These are phyloP conservation scores for Oryza nivara DNA, from an alignment of 176 grass and related monocot species.

Conservation along the genomic window DNA sequence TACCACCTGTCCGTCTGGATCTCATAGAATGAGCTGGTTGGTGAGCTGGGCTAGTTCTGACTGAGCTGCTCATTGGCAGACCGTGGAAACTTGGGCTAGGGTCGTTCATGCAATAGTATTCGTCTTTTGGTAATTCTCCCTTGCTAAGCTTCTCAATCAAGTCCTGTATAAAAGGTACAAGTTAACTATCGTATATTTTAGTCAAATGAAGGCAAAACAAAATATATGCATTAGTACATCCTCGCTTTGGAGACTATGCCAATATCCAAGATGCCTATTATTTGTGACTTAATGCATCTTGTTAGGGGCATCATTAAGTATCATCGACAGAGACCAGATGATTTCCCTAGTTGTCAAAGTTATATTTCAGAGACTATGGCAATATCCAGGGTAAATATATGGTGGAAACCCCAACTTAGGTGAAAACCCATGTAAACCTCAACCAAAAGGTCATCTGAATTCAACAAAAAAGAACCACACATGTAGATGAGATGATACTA, in stretches of 20 bases:
- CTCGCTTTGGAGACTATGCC: background rate
- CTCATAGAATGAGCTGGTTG: constrained; percentile 74
- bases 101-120: constrained; percentile 89
- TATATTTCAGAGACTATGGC: background rate
- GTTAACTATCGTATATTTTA: constrained; percentile 1
- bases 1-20: constrained; percentile 67
- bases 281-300: too few species aligned
- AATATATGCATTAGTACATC: background rate
- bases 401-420: too few species aligned
- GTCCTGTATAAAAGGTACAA: constrained; percentile 51
- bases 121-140: constrained; percentile 87
- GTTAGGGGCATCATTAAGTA: too few species aligned
- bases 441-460: too few species aligned
- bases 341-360: background rate
- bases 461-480: too few species aligned
- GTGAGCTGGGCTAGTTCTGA: constrained; percentile 53
- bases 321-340: too few species aligned
- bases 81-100: constrained; percentile 77
- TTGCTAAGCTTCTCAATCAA: constrained; percentile 94
- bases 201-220: constrained; percentile 28
- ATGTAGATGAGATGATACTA: too few species aligned
- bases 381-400: too few species aligned
- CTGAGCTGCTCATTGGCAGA: constrained; percentile 50
- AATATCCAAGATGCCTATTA: too few species aligned
- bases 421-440: too few species aligned